Percentiles rank a stretch among this genome's conserved stretches.
phyloP scores from a whole-genome alignment of 352 stramenopile species.

The Pythium vanterpoolii region DNA sequence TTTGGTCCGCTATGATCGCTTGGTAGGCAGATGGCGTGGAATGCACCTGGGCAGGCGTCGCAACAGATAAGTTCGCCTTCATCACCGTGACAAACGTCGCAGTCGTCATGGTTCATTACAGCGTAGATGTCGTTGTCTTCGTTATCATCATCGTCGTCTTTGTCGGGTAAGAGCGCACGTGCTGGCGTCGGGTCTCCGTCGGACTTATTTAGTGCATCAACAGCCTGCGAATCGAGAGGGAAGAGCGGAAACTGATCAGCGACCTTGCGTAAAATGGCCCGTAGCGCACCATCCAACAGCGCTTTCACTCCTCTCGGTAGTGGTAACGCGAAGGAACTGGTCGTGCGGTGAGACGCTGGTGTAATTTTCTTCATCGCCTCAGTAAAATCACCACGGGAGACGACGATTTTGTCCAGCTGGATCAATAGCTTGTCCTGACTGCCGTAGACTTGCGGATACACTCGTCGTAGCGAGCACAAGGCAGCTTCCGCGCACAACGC shows the following conservation, averaged over 20 bases:
- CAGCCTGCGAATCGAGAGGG: conserved; percentile 40
- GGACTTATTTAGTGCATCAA: conserved; percentile 30
- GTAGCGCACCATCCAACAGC: conserved; percentile 40
- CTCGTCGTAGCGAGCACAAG: conserved; percentile 81
- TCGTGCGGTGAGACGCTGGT: conserved; percentile 65
- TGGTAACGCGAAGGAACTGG: conserved; percentile 70
- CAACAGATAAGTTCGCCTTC: conserved; percentile 57
- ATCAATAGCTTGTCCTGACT: conserved; percentile 79
- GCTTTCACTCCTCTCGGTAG: conserved; percentile 56
- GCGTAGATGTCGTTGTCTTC: conserved; percentile 73
- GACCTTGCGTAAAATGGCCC: conserved; percentile 40
- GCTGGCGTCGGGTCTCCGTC: background rate
- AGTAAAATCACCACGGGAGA: conserved; percentile 68
- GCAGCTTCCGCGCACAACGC: conserved; percentile 88
- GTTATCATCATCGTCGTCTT: conserved; percentile 38
- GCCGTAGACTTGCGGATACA: conserved; percentile 86
- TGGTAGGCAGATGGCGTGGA: conserved; percentile 48
- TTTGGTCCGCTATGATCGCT: conserved; percentile 9
- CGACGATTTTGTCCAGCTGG: conserved; percentile 63
- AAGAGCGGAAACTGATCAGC: conserved; percentile 60
- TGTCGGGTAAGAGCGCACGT: background rate
- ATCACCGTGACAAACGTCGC: conserved; percentile 65
- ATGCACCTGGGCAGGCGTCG: conserved; percentile 55
- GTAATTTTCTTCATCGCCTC: conserved; percentile 81
- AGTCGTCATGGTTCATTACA: conserved; percentile 55